Conservation (phyloP, 2,329 filamentous ascomycete species). For the Botryotinia convoluta region DNA sequence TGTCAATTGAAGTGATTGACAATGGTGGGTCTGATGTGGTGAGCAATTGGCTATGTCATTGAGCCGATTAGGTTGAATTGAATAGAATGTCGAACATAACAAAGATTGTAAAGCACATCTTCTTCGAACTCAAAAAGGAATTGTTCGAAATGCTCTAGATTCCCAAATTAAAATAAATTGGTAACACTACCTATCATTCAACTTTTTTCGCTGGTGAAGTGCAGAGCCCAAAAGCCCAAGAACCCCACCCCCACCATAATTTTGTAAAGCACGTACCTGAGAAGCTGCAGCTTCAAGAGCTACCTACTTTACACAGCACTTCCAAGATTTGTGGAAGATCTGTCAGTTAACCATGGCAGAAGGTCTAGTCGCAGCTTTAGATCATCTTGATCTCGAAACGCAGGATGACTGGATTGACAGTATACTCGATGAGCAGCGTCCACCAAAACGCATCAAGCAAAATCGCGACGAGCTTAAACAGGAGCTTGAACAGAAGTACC, state of each 20-base stretch:
- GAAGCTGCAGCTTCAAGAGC: conserved; percentile 1
- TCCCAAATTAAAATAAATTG: neutral
- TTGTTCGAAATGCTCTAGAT: neutral
- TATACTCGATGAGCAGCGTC: conserved; percentile 53
- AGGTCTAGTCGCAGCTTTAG: conserved; percentile 48
- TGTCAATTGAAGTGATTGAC: neutral
- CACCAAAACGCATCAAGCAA: conserved; percentile 49
- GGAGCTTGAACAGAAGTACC: conserved; percentile 71
- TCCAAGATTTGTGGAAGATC: neutral
- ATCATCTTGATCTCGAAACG: conserved; percentile 47
- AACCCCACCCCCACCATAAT: conserved; percentile 13
- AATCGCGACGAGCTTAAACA: conserved; percentile 63
- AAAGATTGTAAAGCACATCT: neutral
- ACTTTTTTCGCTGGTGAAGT: neutral
- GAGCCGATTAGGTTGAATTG: neutral
- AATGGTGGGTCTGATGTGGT: neutral
- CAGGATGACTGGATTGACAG: conserved; percentile 52
- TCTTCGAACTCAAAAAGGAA: neutral
- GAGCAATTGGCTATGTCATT: neutral
- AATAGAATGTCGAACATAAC: neutral
- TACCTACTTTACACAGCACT: conserved; percentile 3
- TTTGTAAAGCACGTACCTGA: neutral
- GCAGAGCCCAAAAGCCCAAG: neutral
- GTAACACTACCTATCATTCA: neutral
- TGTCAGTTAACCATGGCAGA: conserved; percentile 32